Base-by-base conservation (phyloP, 257 asterid species). In the Catharanthus roseus region DNA sequence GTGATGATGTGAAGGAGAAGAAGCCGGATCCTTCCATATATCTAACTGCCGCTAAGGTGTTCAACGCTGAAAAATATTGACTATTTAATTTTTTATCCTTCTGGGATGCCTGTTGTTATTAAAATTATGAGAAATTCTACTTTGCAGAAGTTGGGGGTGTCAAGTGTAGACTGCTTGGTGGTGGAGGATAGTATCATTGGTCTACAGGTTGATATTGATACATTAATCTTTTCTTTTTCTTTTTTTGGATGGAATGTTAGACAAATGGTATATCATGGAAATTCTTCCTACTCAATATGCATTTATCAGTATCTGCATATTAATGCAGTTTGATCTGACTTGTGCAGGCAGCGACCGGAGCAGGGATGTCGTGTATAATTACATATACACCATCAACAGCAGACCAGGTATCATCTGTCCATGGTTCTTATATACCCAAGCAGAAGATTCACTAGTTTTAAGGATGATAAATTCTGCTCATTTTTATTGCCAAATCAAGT, bases 181-280 rank as follows among this genome's bases (percentile, higher is more conserved):
- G 92, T 95, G 65, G 99, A 95, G 82, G 97, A 95, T 70, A 91
- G 99, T 73, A 93, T 95, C 81, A 95, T 95, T 65, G 97, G 99
- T 33, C 87, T 95, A 56, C 96, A 89, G 97, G 98, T 93, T 85
- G 41, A 18, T 77, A 53, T 62, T 62, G 5, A 34, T 6, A 26
- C 47, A 34, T 56, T 49, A 19, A 1, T 28, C 49, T 31, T 4
- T 33, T 61, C 28, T 58, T 5, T 2, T 6, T 60, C 10, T 0
- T 7, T 2, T 60, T 33, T 8, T 1, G 6, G 60, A 9, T 66
- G 8, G 53, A 51, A 4, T 42, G 24, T 66, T 44, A 19, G 21
- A 6, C 64, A 5, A 64, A 36, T 39, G 39, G 63, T 29, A 29
- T 0, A 41, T 58, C 65, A 41, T 44, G 33, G 29, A 57, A 70